phyloP scores from a whole-genome alignment of 768 basidiomycete species.

The Pseudohyphozyma bogoriensis region DNA sequence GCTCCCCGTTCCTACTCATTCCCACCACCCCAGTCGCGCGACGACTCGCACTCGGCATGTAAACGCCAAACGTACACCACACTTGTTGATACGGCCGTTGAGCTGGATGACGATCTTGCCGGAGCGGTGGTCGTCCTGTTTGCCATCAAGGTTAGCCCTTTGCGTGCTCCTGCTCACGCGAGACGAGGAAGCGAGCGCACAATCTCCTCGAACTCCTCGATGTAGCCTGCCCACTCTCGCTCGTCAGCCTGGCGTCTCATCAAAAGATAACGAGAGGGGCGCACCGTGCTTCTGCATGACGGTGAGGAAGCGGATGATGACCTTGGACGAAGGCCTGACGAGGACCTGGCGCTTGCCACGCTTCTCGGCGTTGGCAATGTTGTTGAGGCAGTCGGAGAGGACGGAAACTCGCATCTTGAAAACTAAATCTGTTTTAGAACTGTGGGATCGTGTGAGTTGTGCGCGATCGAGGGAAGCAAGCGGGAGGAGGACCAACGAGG shows the following conservation, averaged over 20 bases:
- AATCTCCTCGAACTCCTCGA: slow-evolving; percentile 64
- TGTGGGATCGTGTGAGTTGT: neutral
- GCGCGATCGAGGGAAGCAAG: neutral
- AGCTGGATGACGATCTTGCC: slow-evolving; percentile 98
- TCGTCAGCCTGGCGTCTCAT: slow-evolving; percentile 9
- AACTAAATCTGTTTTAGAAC: neutral
- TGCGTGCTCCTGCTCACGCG: slow-evolving; percentile 58
- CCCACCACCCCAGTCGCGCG: neutral
- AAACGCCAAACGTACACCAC: slow-evolving; percentile 84
- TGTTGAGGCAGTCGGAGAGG: slow-evolving; percentile 52
- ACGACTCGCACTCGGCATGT: no score
- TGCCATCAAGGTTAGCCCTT: slow-evolving; percentile 4
- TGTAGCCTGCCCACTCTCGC: slow-evolving; percentile 66
- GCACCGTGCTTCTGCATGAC: slow-evolving; percentile 99
- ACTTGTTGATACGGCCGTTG: slow-evolving; percentile 97
- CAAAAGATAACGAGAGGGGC: slow-evolving; percentile 28
- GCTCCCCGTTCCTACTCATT: no score
- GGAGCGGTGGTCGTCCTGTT: slow-evolving; percentile 80
- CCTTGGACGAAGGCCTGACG: slow-evolving; percentile 93
- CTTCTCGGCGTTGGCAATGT: slow-evolving; percentile 82
- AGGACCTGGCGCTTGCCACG: slow-evolving; percentile 99
- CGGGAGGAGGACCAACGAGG: neutral
- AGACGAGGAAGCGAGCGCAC: neutral
- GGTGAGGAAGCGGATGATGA: slow-evolving; percentile 90
- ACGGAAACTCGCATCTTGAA: slow-evolving; percentile 28